Evolutionary conservation across 2,329 filamentous ascomycete species (phyloP), one percentile per base, ranked within the genome.

Genomic region (Diaporthe sp.): DNA sequence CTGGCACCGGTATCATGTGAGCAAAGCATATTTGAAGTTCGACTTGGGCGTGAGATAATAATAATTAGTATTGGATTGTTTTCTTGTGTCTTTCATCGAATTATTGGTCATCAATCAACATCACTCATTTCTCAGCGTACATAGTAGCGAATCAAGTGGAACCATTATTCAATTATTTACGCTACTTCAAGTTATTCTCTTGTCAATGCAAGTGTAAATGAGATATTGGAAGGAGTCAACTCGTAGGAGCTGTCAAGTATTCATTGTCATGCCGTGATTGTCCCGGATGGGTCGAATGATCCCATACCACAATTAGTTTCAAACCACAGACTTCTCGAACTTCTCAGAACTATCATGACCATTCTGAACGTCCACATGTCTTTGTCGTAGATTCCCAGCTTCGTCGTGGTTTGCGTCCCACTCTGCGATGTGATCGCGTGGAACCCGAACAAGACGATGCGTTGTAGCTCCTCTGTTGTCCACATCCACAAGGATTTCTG

Each of bases 401-500:
- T 66, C 63, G n/a, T 66, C 63, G n/a, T 66, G 63, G 19, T 37
- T 66, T 32, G 63, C 44, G n/a, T 66, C 63, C 63, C 63, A 66
- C 2, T 66, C 63, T 39, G 63, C 44, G 10, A 66, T 17, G 9
- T 51, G 10, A 15, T 17, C 44, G 1, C 13, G 30, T 8, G 63
- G 63, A 22, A 66, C 32, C 3, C 63, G 63, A 5, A 66, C 63
- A 25, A 66, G 63, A 37, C 63, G 63, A 22, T 66, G 63, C 1
- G 63, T 53, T 17, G 63, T 51, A 17, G 63, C 63, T 9, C 63
- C 63, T n/a, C 63, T 66, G 30, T 37, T 66, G 63, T 66, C 63
- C 7, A 66, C 44, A 27, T 51, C 44, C 1, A 81, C 75, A 1
- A 88, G 61, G 9, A 88, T 78, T n/a, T 86, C 85, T 75, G 89